Evolutionary conservation across 805 yeast genomes (phyloP).

Genomic region (Cyberlindnera suaveolens): DNA sequence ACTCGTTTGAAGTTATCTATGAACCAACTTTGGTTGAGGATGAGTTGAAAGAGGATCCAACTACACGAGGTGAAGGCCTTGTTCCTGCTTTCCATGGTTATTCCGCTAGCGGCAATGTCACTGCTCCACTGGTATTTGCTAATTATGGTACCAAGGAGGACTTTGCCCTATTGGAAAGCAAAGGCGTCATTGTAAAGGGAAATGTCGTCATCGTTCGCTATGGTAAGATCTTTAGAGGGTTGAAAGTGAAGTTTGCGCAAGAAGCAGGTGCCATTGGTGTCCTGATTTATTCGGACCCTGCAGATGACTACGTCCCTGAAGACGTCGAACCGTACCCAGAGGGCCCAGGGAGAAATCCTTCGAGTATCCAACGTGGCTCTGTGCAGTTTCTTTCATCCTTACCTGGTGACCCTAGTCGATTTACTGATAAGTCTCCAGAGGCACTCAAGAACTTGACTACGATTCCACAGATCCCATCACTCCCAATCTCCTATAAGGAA

Average conservation of each 20-base stretch:
- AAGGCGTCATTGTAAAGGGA: slow-evolving; percentile 46
- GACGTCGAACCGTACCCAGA: slow-evolving; percentile 64
- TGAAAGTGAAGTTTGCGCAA: slow-evolving; percentile 73
- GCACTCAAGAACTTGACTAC: slow-evolving; percentile 39
- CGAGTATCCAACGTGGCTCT: slow-evolving; percentile 71
- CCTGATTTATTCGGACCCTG: slow-evolving; percentile 63
- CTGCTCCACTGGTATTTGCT: slow-evolving; percentile 58
- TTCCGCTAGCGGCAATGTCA: slow-evolving; percentile 69
- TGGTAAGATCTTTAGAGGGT: slow-evolving; percentile 62
- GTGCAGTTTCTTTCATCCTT: slow-evolving; percentile 52
- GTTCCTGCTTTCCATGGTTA: slow-evolving; percentile 75
- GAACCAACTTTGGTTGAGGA: slow-evolving; percentile 52
- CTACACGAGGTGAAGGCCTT: slow-evolving; percentile 35
- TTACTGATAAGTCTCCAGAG: slow-evolving; percentile 60
- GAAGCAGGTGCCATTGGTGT: slow-evolving; percentile 65
- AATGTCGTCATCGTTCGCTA: slow-evolving; percentile 64
- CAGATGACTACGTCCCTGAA: slow-evolving; percentile 50
- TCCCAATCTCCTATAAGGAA: slow-evolving; percentile 62
- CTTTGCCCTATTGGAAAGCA: slow-evolving; percentile 38
- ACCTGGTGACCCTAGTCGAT: slow-evolving; percentile 71
- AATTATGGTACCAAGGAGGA: slow-evolving; percentile 65
- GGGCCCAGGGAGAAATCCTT: slow-evolving; percentile 75
- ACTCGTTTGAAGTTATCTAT: slow-evolving; percentile 28
- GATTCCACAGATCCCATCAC: slow-evolving; percentile 62
- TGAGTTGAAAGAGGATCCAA: slow-evolving; percentile 43